Base-by-base conservation (phyloP, 768 basidiomycete species). In the Hebeloma cylindrosporum region DNA sequence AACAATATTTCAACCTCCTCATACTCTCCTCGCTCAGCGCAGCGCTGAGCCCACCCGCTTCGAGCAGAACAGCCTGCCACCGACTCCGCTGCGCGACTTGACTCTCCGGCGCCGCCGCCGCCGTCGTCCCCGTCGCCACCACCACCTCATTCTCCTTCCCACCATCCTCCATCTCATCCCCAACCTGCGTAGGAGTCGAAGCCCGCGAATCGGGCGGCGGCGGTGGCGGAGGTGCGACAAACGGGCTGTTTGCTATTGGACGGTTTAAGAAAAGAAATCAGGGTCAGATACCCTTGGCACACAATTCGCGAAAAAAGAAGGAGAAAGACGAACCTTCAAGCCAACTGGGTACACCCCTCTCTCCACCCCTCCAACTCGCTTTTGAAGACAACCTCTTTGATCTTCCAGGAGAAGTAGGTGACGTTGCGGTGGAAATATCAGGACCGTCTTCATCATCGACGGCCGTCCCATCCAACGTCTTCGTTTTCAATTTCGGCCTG, bases 21-120 rank as follows among this genome's bases (percentile, higher is more conserved):
- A 95, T 88, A 57, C 84, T 92, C 63, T 94, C 93, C 51, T 93
- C 91, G 62, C 90, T 92, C 23, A 94, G 72, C 6, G 93, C 92
- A 0, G 88, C 90, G 45, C 90, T 79, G 25, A 95, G 72, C 0
- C 92, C 92, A 10, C 92, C 90, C 2, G 90, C 92, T 64, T 94
- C 92, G 17, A 86, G 71, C 29, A 94, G 68, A 20, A 93, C 77
- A 0, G 85, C 79, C 54, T 93, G 90, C 91, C 88, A 92, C 30
- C 87, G 72, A 62, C 86, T 86, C n/a, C 90, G 76, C 36, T 78
- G 79, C 5, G 75, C 79, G 7, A 88, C 79, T 58, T 84, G 78
- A 17, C 73, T 73, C 23, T 75, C 69, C 21, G 9, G 41, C 18
- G 35, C 23, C 31, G 17, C 2, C 22, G 30, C 29, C 32, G 14